phyloP scores from a whole-genome alignment of 805 yeast genomes.

The Metschnikowia henanensis region DNA sequence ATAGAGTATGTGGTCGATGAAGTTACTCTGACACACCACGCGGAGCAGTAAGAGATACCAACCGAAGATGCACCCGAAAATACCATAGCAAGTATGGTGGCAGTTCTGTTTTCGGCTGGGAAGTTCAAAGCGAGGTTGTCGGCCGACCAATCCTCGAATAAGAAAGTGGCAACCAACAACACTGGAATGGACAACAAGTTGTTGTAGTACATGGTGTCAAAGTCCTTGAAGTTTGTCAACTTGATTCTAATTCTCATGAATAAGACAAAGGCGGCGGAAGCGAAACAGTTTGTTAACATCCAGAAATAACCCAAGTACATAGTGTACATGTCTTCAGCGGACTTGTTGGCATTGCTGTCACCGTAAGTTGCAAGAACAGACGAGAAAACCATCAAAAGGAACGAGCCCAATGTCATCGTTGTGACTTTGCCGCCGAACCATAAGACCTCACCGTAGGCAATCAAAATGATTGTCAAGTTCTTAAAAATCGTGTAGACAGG shows the following conservation, averaged over 20 bases:
- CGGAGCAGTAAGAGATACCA: conserved; percentile 97
- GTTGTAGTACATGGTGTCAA: conserved; percentile 97
- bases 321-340: conserved; percentile 45
- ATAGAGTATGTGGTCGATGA: conserved; percentile 97
- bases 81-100: conserved; percentile 79
- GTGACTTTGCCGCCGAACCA: conserved; percentile 96
- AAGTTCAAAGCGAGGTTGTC: conserved; percentile 75
- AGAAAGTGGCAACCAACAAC: conserved; percentile 68
- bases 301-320: conserved; percentile 81
- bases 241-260: conserved; percentile 98
- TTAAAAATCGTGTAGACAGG: conserved; percentile 98
- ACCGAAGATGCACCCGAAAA: conserved; percentile 93
- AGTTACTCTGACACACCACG: conserved; percentile 99
- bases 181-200: conserved; percentile 92
- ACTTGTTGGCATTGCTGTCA: conserved; percentile 50
- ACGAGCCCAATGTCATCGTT: conserved; percentile 85
- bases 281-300: conserved; percentile 95
- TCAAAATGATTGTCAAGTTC: conserved; percentile 92
- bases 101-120: conserved; percentile 66
- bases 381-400: conserved; percentile 88
- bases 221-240: conserved; percentile 94
- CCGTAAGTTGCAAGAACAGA: conserved; percentile 96
- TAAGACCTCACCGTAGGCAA: conserved; percentile 96
- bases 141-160: conserved; percentile 92
- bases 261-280: conserved; percentile 91